Conservation (phyloP, 2,329 filamentous ascomycete species). For the Phialophora verrucosa region DNA sequence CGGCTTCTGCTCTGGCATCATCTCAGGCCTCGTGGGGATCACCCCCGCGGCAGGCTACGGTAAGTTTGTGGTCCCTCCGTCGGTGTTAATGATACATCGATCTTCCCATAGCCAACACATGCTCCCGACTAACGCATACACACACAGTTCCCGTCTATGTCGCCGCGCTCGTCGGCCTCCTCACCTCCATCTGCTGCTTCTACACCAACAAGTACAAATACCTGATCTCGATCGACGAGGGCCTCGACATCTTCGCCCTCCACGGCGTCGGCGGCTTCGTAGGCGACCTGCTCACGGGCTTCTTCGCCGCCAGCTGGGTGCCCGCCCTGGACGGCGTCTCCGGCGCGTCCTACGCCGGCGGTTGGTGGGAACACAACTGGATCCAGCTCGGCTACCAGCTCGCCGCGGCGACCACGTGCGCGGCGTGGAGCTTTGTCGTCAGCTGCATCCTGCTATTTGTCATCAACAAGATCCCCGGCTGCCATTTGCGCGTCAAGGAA, state of each 20-base stretch:
- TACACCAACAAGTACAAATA: conserved; percentile 58
- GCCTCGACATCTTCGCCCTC: conserved; percentile 64
- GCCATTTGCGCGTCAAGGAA: conserved; percentile 61
- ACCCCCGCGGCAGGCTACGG: conserved; percentile 63
- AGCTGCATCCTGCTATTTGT: conserved; percentile 60
- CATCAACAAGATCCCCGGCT: conserved; percentile 63
- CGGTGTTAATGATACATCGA: background rate
- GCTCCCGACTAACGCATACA: background rate
- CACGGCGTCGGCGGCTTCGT: conserved; percentile 64
- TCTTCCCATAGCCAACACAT: background rate
- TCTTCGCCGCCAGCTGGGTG: conserved; percentile 59
- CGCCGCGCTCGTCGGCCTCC: conserved; percentile 58
- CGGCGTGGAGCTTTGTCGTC: conserved; percentile 60
- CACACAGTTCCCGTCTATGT: conserved; percentile 43
- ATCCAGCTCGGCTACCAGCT: conserved; percentile 63
- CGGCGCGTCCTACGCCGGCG: conserved; percentile 53
- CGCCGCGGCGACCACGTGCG: conserved; percentile 61
- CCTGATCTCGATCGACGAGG: conserved; percentile 61
- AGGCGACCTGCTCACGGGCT: conserved; percentile 62
- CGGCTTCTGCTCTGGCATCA: conserved; percentile 61
- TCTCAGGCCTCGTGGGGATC: conserved; percentile 63
- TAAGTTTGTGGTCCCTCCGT: background rate
- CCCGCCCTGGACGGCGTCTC: conserved; percentile 59
- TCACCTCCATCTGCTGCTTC: conserved; percentile 57
- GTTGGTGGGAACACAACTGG: conserved; percentile 59